phyloP scores from a whole-genome alignment of 306 rosid genomes.

The Alnus glutinosa region DNA sequence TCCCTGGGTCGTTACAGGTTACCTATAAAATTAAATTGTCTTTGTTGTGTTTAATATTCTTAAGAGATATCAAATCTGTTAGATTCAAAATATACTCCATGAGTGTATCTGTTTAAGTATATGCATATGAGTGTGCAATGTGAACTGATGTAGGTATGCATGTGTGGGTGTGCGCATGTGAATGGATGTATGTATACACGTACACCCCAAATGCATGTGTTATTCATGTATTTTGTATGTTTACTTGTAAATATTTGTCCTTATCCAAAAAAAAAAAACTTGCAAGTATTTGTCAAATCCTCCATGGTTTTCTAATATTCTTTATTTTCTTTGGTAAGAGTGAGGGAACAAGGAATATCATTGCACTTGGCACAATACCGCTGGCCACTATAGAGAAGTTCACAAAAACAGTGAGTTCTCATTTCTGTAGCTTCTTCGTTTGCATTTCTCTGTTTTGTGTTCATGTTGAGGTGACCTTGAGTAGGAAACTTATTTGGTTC shows the following conservation, averaged over 20 bases:
- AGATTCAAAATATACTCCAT: neutral
- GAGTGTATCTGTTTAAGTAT: neutral
- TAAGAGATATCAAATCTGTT: neutral
- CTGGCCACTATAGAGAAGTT: slow-evolving; percentile 87
- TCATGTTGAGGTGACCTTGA: neutral
- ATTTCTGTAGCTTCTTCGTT: slow-evolving; percentile 1
- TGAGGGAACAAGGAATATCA: slow-evolving; percentile 79
- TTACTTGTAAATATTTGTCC: neutral
- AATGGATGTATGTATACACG: neutral
- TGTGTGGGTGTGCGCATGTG: neutral
- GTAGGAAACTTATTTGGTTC: neutral
- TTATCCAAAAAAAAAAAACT: no score
- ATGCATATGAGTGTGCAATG: neutral
- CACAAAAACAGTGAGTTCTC: slow-evolving; percentile 70
- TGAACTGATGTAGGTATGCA: neutral
- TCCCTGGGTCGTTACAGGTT: no score
- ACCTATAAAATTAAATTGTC: no score
- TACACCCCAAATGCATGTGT: slow-evolving; percentile 2
- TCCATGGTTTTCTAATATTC: slow-evolving; percentile 14
- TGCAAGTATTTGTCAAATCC: neutral
- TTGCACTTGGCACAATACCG: slow-evolving; percentile 87
- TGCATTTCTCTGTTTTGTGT: slow-evolving; percentile 7
- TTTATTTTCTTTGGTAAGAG: slow-evolving; percentile 51
- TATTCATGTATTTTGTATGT: slow-evolving; percentile 4
- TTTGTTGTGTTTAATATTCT: no score